Base-by-base conservation (phyloP, 306 rosid genomes). In the Vigna hirtella region DNA sequence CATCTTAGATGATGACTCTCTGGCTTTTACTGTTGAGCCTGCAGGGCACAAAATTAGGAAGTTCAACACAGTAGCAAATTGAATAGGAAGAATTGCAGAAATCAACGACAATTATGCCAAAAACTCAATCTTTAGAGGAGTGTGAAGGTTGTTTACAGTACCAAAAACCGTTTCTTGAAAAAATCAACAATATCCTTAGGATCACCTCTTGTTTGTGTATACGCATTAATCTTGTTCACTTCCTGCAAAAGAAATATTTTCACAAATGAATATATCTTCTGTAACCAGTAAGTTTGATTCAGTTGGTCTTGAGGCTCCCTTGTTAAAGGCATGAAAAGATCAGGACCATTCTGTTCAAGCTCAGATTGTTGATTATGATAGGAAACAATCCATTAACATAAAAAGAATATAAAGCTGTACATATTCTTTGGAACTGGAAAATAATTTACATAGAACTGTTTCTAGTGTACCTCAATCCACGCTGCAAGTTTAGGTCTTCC, bases 401-500 rank as follows among this genome's bases (percentile, higher is more conserved):
- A 13, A 30, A 70, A 28, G 55, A 62, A 45, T 11, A 20, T 14
- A 63, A 69, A 82, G 43, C 70, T 4, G 56, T 40, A 16, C 6
- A 22, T 59, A 50, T n/a, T 64, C 49, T 64, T 38, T 34, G 38
- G 26, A 64, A 63, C 48, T 26, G 12, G 50, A 38, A 65, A 9
- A 42, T 40, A 65, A 10, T 47, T 55, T 18, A 66, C 40, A 57
- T 16, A 30, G 17, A 50, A 58, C 18, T 50, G 12, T 36, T 48
- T 36, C 28, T 9, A 24, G 5, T 22, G 48, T 88, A 91, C 98
- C 97, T 91, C 90, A 32, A 87, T 74, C 95, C 95, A 93, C 69
- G 86, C 76, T 11, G 85, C 84, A 70, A 93, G 88, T 66, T 89
- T 91, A n/a, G 98, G 92, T 84, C 97, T 89, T 83, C 98, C 91